Percentiles rank a stretch among this genome's conserved stretches.
These are phyloP conservation scores for Rhodomyrtus tomentosa DNA, from an alignment of 345 rosid genomes.

Conservation along the genomic window DNA sequence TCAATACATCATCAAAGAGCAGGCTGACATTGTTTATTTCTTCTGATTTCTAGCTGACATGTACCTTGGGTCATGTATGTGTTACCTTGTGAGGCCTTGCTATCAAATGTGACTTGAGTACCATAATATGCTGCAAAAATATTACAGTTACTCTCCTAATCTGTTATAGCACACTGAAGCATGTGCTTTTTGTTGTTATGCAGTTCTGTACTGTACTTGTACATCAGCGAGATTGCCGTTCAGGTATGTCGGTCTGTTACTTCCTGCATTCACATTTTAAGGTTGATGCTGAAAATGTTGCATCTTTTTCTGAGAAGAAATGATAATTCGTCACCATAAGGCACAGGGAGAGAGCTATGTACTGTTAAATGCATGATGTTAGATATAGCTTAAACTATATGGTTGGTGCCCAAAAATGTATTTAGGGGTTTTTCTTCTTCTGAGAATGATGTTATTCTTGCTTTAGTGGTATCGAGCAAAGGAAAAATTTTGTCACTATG, in stretches of 20 bases:
- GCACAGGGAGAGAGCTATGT: not conserved
- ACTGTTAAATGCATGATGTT: not conserved
- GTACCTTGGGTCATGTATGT: not conserved
- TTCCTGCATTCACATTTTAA: not conserved
- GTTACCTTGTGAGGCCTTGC: not conserved
- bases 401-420: not conserved
- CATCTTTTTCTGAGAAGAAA: not conserved
- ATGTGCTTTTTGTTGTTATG: slow-evolving; percentile 11
- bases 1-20: not conserved
- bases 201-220: slow-evolving; percentile 67
- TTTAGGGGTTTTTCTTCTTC: not conserved
- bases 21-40: not conserved
- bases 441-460: not conserved
- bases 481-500: not conserved
- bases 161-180: slow-evolving; percentile 8
- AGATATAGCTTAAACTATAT: not conserved
- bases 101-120: not conserved
- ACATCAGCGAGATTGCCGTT: slow-evolving; percentile 66
- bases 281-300: not conserved
- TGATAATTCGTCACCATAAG: not conserved
- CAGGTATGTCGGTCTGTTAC: slow-evolving; percentile 52
- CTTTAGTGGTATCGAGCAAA: not conserved
- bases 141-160: not conserved
- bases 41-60: not conserved
- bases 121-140: not conserved